Evolutionary conservation across 139 green algal genomes (phyloP).

Genomic region (Chlamydomonas applanata): DNA sequence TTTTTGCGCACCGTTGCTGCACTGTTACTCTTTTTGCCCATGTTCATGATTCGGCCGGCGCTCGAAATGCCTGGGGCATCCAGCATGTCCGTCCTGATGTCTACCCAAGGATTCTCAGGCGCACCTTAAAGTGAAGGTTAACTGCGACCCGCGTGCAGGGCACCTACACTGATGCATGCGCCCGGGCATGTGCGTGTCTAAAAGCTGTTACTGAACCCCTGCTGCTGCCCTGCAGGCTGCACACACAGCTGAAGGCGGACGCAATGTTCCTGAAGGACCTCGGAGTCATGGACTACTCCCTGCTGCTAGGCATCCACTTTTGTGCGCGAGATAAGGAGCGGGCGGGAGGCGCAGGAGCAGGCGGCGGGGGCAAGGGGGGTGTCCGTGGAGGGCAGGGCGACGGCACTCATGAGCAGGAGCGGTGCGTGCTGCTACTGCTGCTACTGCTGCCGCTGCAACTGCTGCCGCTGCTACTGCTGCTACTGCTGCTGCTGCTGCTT

Average conservation of each 20-base stretch:
- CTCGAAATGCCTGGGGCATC: no score
- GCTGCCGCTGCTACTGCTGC: no score
- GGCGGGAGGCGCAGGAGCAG: background rate
- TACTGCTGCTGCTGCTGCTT: background rate
- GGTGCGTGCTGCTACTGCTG: background rate
- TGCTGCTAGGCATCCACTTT: conserved; percentile 88
- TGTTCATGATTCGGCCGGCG: no score
- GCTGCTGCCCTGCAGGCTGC: conserved; percentile 5
- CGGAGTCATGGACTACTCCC: conserved; percentile 93
- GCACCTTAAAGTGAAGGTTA: no score
- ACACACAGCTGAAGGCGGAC: background rate
- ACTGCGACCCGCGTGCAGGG: no score
- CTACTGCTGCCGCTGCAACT: no score
- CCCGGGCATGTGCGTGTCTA: background rate
- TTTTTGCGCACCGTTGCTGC: no score
- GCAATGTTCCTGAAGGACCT: conserved; percentile 45
- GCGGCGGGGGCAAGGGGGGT: background rate
- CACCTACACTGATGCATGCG: background rate
- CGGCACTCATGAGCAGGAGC: background rate
- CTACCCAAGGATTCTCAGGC: no score
- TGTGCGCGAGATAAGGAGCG: conserved; percentile 6
- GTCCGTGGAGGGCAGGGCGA: background rate
- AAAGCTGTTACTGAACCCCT: background rate
- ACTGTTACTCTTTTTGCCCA: no score
- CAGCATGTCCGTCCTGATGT: no score